Conservation (phyloP, 139 green algal species). For the Ostreobium quekettii region DNA sequence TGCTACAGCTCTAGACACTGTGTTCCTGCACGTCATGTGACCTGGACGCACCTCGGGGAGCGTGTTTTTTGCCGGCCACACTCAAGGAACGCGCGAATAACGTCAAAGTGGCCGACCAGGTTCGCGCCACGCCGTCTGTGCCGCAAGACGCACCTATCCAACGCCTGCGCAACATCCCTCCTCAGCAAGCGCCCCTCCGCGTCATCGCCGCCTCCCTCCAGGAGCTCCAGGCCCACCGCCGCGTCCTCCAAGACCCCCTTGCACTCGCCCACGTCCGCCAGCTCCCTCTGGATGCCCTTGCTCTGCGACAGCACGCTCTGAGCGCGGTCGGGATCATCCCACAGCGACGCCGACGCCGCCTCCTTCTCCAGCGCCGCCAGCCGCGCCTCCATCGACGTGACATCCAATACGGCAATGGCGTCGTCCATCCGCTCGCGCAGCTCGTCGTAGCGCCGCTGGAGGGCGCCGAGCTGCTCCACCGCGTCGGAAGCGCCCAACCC, state of each 20-base stretch:
- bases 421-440: constrained; percentile 13
- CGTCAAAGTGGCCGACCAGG: no score
- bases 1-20: no score
- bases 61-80: background rate
- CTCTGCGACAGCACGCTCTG: constrained; percentile 38
- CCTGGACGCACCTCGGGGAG: background rate
- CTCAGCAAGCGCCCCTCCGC: background rate
- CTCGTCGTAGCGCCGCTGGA: no score
- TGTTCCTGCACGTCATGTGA: background rate
- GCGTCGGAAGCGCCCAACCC: no score
- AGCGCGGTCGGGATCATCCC: constrained; percentile 52
- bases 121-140: no score
- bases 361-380: constrained; percentile 43
- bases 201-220: constrained; percentile 41
- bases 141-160: background rate
- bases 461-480: no score
- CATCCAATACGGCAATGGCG: constrained; percentile 29
- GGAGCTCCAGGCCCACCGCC: constrained; percentile 42
- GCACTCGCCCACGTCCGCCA: no score
- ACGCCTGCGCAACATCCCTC: background rate
- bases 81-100: no score
- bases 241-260: no score
- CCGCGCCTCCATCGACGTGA: constrained; percentile 21
- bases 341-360: constrained; percentile 37
- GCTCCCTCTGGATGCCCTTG: constrained; percentile 14